Base-by-base conservation (phyloP, 768 basidiomycete genomes). In the Boletus pseudo-olivaceus region DNA sequence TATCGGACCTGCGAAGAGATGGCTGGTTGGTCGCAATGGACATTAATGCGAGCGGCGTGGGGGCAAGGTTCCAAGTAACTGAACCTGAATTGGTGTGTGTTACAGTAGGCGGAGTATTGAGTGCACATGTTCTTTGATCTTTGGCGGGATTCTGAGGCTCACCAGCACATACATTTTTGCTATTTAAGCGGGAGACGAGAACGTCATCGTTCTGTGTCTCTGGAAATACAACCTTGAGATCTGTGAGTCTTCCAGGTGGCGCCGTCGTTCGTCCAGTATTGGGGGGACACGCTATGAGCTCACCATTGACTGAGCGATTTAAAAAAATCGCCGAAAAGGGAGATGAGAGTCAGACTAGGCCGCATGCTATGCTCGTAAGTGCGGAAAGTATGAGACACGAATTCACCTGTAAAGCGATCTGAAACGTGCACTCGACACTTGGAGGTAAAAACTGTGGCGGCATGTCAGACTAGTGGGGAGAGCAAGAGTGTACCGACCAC, bases 381-480 rank as follows among this genome's bases (percentile, higher is more conserved):
- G 41, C 35, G 47, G 47, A 47, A 44, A 30, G 29, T 5, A 49
- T 53, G 54, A 52, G 52, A 55, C 55, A 39, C 26, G 20, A 48
- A 23, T 49, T 40, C 4, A 61, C 55, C 47, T 51, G 54, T 44
- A 52, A 30, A 51, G 43, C 17, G 3, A 43, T 43, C 46, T 38
- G 40, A 35, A 49, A 35, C 40, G 20, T 45, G 44, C 1, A 38
- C 41, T 33, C 14, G 49, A 62, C 41, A 10, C 20, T 54, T 57
- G 12, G 7, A 49, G 61, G 41, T 6, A 63, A 64, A 20, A 56
- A 38, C 14, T 64, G 66, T 67, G 66, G 66, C 58, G 67, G 12
- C 37, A 49, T n/a, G 51, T 51, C 54, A 40, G 33, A 37, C 7
- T 20, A 12, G 33, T 19, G 30, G 4, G 9, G 17, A 32, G 8